These are phyloP conservation scores for Rhododendron simsii DNA, from an alignment of 148 eudicot species.

Conservation along the genomic window DNA sequence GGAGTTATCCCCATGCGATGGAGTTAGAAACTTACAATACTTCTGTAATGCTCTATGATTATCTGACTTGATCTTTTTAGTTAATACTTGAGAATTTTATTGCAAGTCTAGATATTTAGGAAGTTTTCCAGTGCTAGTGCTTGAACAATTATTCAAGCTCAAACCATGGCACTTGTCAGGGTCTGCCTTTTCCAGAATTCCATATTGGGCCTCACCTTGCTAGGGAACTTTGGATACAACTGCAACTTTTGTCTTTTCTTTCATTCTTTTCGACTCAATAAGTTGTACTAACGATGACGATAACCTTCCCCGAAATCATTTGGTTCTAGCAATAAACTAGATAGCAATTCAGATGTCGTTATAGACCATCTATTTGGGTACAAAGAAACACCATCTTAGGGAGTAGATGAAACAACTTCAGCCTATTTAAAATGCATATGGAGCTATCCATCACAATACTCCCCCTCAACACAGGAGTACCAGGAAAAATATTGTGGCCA, in stretches of 20 bases:
- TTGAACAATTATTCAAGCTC: conserved; percentile 1
- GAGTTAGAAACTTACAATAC: neutral
- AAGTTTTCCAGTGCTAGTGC: neutral
- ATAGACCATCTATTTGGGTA: neutral
- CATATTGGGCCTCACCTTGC: neutral
- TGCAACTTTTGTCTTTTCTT: neutral
- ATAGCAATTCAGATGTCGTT: neutral
- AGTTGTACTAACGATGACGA: neutral
- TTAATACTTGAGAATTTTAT: neutral
- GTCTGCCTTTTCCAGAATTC: neutral
- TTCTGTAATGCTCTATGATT: neutral
- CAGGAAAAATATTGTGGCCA: neutral
- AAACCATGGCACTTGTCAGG: neutral
- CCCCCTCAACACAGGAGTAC: neutral
- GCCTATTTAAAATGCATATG: neutral
- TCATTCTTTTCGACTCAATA: neutral
- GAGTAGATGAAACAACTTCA: neutral
- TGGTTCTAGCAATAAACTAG: neutral
- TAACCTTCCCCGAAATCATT: neutral
- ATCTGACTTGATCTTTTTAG: neutral
- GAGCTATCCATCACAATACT: neutral
- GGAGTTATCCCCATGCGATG: neutral
- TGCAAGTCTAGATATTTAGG: neutral
- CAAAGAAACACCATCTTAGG: neutral
- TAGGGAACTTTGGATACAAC: neutral